Evolutionary conservation across 1,284 basidiomycete species (phyloP), one percentile per base, ranked within the genome.

Genomic region (Fereydounia khargensis): DNA sequence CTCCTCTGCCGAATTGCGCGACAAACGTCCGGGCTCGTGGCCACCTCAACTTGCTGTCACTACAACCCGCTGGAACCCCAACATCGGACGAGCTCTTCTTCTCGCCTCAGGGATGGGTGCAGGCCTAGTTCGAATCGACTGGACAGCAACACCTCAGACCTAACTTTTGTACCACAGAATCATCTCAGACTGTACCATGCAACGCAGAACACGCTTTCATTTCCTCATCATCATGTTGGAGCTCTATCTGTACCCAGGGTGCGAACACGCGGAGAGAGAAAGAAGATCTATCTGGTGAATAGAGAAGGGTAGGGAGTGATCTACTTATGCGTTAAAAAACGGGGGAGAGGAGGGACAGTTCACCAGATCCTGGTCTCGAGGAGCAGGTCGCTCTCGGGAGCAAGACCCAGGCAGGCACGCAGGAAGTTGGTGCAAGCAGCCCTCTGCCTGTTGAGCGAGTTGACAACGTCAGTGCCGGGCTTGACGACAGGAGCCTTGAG

Each of bases 401-500:
- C 60, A 4, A 74, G 56, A 31, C 71, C 67, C 11, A 76, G 42
- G 46, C 65, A 65, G 25, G 71, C 76, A 25, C 89, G 89, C 75
- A 94, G 80, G 84, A 92, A 92, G 53, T 84, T 82, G 79, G 96
- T 94, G 58, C 96, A 84, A 17, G 89, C 94, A 56, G 91, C 89
- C 73, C 91, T 85, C 82, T 98, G 94, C 77, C 92, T 84, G 79
- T 86, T 87, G 65, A 97, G 83, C 70, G 86, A 88, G 85, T 98
- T 98, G 79, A 97, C 87, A 63, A 96, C 91, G 70, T 91, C 89
- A 35, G 86, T 87, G 56, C 82, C 92, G 58, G 91, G 91, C 83
- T 97, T 97, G 80, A 95, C 91, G 66, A 96, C 83, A 21, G 94
- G 91, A 0, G 94, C 92, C 83, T 96, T 94, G 79, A 94, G 86